Base-by-base conservation (phyloP, 225 moss, liverwort and hornwort genomes). In the Takakia lepidozioides region DNA sequence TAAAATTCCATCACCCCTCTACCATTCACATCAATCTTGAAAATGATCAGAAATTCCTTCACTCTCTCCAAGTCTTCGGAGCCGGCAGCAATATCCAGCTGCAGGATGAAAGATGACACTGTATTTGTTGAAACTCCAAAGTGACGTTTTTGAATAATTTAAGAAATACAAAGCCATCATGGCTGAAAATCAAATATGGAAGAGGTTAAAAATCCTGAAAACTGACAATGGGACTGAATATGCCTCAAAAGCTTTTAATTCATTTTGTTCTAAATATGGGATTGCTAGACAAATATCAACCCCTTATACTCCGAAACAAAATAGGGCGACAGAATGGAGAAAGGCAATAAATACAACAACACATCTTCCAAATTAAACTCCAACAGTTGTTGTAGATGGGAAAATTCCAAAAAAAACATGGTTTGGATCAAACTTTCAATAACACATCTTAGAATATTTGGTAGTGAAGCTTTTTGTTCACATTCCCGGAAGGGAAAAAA, bases 1-100 rank as follows among this genome's bases (percentile, higher is more conserved):
- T 41, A 64, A 77, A 32, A 7, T 11, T 11, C 32, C 11, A 11
- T 32, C 8, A 11, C 11, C 19, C 32, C 32, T 32, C n/a, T n/a
- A n/a, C n/a, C n/a, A n/a, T n/a, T n/a, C n/a, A n/a, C n/a, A n/a
- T n/a, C n/a, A n/a, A n/a, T n/a, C n/a, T n/a, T n/a, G n/a, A n/a
- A n/a, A n/a, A n/a, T n/a, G n/a, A n/a, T n/a, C n/a, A n/a, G n/a
- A n/a, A n/a, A n/a, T n/a, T n/a, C n/a, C n/a, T n/a, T n/a, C n/a
- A n/a, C n/a, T n/a, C n/a, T n/a, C n/a, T n/a, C n/a, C n/a, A n/a
- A n/a, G n/a, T n/a, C n/a, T n/a, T n/a, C n/a, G n/a, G n/a, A n/a
- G n/a, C n/a, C n/a, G n/a, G n/a, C n/a, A n/a, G n/a, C n/a, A n/a
- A 1, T 1, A 47, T 24, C 23, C n/a, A n/a, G n/a, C n/a, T n/a